phyloP scores from a whole-genome alignment of 441 rosid species.

The Rhodomyrtus psidioides region DNA sequence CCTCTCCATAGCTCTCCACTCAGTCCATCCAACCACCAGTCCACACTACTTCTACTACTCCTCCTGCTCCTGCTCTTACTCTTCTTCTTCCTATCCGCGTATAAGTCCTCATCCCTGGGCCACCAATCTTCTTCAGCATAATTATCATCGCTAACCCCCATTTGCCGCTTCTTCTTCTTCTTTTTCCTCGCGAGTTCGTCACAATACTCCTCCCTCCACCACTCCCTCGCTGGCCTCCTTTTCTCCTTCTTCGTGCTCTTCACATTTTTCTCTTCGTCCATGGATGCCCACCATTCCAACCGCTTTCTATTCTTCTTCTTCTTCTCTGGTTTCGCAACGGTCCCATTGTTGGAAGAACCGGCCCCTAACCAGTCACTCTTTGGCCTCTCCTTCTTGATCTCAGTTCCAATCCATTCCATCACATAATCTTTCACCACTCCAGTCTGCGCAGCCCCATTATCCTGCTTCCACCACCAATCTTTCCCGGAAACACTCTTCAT shows the following conservation, averaged over 20 bases:
- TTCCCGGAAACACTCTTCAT: conserved; percentile 23
- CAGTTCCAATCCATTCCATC: conserved; percentile 89
- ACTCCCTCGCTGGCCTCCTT: conserved; percentile 72
- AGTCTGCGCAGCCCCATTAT: conserved; percentile 17
- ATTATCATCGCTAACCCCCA: conserved; percentile 26
- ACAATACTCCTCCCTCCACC: conserved; percentile 94
- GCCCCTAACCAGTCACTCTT: conserved; percentile 58
- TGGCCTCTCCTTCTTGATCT: conserved; percentile 72
- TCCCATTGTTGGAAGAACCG: conserved; percentile 20
- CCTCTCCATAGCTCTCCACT: conserved; percentile 67
- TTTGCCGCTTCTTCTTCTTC: conserved; percentile 48
- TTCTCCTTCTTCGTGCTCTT: conserved; percentile 36
- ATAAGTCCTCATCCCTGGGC: conserved; percentile 44
- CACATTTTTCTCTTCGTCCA: conserved; percentile 48
- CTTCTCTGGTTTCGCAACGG: conserved; percentile 24
- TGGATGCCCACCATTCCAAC: conserved; percentile 81
- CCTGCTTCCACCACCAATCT: conserved; percentile 76
- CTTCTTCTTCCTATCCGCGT: conserved; percentile 33
- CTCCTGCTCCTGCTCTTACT: conserved; percentile 36
- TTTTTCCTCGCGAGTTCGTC: conserved; percentile 68
- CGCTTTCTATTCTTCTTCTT: conserved; percentile 47
- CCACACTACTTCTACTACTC: conserved; percentile 59
- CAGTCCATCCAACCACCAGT: conserved; percentile 71
- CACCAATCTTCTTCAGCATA: conserved; percentile 44
- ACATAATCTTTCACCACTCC: conserved; percentile 74